A percentile compares a stretch with the other conserved stretches of the same genome.
phyloP scores from a whole-genome alignment of 1,284 basidiomycete genomes.

The Cryptococcus sp. region DNA sequence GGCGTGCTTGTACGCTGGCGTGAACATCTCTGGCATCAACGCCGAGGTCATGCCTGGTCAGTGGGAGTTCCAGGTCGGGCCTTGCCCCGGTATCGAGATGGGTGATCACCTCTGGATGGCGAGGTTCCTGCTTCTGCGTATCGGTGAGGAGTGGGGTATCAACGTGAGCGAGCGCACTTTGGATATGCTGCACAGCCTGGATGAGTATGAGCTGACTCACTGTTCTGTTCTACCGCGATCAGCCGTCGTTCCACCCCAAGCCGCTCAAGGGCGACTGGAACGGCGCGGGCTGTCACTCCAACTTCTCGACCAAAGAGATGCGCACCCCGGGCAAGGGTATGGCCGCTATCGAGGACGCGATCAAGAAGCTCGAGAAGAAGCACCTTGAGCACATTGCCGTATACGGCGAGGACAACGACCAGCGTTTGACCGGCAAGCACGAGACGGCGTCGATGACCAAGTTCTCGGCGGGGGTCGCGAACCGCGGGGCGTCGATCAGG shows the following conservation, averaged over 20 bases:
- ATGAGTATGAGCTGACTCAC: neutral
- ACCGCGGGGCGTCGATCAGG: slow-evolving; percentile 82
- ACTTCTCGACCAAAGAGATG: slow-evolving; percentile 89
- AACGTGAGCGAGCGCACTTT: no score
- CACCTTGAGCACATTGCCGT: slow-evolving; percentile 92
- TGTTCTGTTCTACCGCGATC: no score
- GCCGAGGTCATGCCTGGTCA: slow-evolving; percentile 99
- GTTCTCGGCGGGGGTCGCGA: slow-evolving; percentile 94
- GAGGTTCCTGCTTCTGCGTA: slow-evolving; percentile 84
- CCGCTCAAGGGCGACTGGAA: slow-evolving; percentile 98
- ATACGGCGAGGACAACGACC: slow-evolving; percentile 94
- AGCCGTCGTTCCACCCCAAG: slow-evolving; percentile 92
- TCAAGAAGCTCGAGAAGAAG: slow-evolving; percentile 79
- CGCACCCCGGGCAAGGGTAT: slow-evolving; percentile 85
- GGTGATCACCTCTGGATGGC: slow-evolving; percentile 98
- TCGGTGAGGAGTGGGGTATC: slow-evolving; percentile 97
- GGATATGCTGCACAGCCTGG: no score
- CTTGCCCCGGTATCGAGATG: slow-evolving; percentile 96
- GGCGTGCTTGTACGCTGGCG: slow-evolving; percentile 87
- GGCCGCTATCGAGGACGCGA: slow-evolving; percentile 88
- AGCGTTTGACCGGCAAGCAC: slow-evolving; percentile 83
- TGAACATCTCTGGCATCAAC: slow-evolving; percentile 99
- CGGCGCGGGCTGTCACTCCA: slow-evolving; percentile 95
- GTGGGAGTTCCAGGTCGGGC: slow-evolving; percentile 99
- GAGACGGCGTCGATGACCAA: slow-evolving; percentile 93